Evolutionary conservation across 345 rosid species (phyloP), one percentile per base, ranked within the genome.

Genomic region (Populus simonii): DNA sequence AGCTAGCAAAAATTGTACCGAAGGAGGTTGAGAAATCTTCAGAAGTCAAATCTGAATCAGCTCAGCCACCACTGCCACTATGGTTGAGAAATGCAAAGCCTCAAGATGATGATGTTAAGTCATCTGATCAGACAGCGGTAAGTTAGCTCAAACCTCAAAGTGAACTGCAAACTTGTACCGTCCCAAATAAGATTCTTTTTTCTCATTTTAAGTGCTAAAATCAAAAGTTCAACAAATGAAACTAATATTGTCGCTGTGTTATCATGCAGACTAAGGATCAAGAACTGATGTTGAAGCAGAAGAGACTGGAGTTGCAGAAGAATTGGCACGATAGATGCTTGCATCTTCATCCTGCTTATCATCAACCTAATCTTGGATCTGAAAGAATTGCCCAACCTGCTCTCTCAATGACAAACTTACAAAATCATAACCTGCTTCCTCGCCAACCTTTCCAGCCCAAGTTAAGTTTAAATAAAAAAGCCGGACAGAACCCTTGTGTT

Each of bases 31-130:
- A 96, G 61, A 89, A 75, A 18, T 74, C 83, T 61, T 76, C 89
- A 2, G 90, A 84, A 78, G 72, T 83, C 74, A 92, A 79, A 74
- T 67, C 86, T 63, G 86, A 93, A 81, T 83, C 89, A 75, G 71
- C 79, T 63, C 77, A 77, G 69, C 83, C 86, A 15, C 72, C 83
- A 61, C 85, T 89, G 82, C 97, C 94, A 35, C 88, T 75, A 70
- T 96, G 99, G 99, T 75, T 96, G 85, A 91, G 87, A 78, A 89
- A 81, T 76, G 98, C 95, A 47, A 91, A 89, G 85, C 77, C 81
- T 68, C 82, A 77, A 45, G 89, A 83, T 38, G 81, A 74, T 61
- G 85, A 79, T 55, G 70, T 41, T 18, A 80, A 84, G 70, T 76
- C 86, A 25, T 59, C 78, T 35, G 89, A 89, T 82, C 89, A 84